Percentiles rank a stretch among this genome's conserved stretches.
Evolutionary conservation across 352 stramenopile species (phyloP).

Genomic region (Globisporangium solare): DNA sequence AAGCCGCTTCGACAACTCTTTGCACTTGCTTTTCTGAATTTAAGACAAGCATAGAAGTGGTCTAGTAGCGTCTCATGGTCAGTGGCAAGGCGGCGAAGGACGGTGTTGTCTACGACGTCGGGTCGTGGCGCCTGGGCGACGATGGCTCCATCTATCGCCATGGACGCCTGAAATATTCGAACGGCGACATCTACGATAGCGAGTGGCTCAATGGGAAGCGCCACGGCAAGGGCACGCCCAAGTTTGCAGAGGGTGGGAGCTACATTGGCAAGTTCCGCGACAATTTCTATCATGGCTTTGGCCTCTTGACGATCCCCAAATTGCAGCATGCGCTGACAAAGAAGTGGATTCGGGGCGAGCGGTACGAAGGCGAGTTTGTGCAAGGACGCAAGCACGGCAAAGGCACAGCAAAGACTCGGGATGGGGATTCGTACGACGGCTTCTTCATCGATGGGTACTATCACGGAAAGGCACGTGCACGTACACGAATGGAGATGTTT

Average conservation of each 20-base stretch:
- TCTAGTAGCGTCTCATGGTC: no score
- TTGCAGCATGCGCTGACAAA: conserved; percentile 61
- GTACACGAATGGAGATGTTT: conserved; percentile 60
- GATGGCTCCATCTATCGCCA: conserved; percentile 72
- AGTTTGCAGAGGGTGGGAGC: conserved; percentile 25
- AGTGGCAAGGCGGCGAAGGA: no score
- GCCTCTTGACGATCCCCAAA: conserved; percentile 41
- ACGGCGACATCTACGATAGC: conserved; percentile 77
- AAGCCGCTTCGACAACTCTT: no score
- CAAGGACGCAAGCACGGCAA: conserved; percentile 48
- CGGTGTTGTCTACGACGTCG: conserved; percentile 55
- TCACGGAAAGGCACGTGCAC: conserved; percentile 51
- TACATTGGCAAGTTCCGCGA: conserved; percentile 54
- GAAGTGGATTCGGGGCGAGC: conserved; percentile 48
- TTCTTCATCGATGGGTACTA: conserved; percentile 46
- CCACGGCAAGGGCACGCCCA: conserved; percentile 53
- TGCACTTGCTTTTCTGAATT: no score
- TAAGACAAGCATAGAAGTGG: no score
- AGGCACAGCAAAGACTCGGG: conserved; percentile 30
- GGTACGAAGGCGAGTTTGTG: conserved; percentile 65
- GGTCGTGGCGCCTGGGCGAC: conserved; percentile 63
- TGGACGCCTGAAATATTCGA: conserved; percentile 64
- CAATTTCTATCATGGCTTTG: conserved; percentile 64
- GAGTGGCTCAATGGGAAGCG: conserved; percentile 84
- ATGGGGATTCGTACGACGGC: conserved; percentile 50